phyloP scores from a whole-genome alignment of 495 filamentous ascomycete species.

The Aspergillus sclerotioniger region DNA sequence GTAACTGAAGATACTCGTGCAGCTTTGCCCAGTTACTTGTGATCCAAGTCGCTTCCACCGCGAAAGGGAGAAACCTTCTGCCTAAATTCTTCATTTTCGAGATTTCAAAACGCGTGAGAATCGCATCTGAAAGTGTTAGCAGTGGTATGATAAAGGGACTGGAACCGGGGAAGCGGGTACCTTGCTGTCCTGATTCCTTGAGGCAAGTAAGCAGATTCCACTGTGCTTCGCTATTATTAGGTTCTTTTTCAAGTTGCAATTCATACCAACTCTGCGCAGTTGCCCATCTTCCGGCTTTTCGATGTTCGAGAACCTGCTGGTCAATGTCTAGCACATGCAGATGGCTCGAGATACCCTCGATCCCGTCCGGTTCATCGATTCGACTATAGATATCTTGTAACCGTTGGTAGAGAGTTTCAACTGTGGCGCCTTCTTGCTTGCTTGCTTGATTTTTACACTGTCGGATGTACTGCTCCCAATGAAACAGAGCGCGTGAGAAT shows the following conservation, averaged over 20 bases:
- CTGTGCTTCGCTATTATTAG: constrained; percentile 73
- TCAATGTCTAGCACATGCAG: constrained; percentile 79
- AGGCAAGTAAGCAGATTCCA: constrained; percentile 83
- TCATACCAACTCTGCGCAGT: constrained; percentile 98
- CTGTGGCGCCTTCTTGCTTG: constrained; percentile 35
- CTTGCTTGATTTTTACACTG: constrained; percentile 46
- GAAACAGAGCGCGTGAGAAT: constrained; percentile 85
- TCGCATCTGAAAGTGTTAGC: constrained; percentile 57
- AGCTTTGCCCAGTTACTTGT: constrained; percentile 77
- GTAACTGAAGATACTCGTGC: constrained; percentile 61
- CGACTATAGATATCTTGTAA: constrained; percentile 92
- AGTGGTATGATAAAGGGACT: constrained; percentile 16
- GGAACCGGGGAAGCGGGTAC: constrained; percentile 42
- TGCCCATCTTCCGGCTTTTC: constrained; percentile 94
- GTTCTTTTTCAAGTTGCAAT: constrained; percentile 73
- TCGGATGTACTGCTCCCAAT: constrained; percentile 89
- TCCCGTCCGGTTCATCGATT: constrained; percentile 95
- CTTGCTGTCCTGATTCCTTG: constrained; percentile 88
- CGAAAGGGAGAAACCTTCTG: constrained; percentile 69
- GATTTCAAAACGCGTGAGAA: constrained; percentile 79
- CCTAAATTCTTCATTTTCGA: constrained; percentile 56
- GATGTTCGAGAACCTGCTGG: constrained; percentile 87
- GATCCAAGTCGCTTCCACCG: constrained; percentile 87
- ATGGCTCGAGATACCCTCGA: constrained; percentile 89
- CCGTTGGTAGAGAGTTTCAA: constrained; percentile 64